These are phyloP conservation scores for Podaxis sp. DNA, from an alignment of 768 basidiomycete genomes.

Conservation along the genomic window DNA sequence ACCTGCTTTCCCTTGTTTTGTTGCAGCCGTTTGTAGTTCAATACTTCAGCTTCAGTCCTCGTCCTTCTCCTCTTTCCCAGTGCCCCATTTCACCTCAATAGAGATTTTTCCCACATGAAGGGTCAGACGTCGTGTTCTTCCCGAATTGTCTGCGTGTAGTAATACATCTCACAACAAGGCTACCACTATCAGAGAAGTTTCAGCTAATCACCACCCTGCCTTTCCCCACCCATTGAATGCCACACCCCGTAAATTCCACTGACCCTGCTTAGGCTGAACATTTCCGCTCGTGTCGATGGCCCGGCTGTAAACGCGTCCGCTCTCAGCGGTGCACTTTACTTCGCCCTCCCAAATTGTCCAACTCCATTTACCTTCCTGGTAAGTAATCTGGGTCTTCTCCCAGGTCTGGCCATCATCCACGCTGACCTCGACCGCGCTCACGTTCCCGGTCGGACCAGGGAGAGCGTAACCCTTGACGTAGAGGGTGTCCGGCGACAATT, in stretches of 20 bases:
- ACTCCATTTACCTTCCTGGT: conserved; percentile 66
- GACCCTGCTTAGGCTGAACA: conserved; percentile 44
- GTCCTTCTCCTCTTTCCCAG: no score
- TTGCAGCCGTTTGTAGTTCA: no score
- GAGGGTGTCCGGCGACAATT: conserved; percentile 30
- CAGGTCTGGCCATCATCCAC: conserved; percentile 52
- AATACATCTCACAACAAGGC: no score
- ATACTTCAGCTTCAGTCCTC: no score
- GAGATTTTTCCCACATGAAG: no score
- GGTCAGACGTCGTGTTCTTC: no score
- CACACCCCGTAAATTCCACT: conserved; percentile 71
- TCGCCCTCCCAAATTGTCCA: conserved; percentile 70
- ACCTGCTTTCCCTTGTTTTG: no score
- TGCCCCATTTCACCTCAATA: no score
- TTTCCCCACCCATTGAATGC: conserved; percentile 54
- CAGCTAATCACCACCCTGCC: conserved; percentile 30
- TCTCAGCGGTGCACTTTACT: conserved; percentile 31
- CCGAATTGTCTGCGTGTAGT: no score
- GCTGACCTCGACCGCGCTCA: conserved; percentile 49
- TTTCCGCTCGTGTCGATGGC: conserved; percentile 50
- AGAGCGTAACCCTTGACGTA: conserved; percentile 59
- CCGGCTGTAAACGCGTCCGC: conserved; percentile 44
- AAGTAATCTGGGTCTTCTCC: conserved; percentile 48
- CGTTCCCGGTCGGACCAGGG: conserved; percentile 41
- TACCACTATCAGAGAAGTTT: not conserved